Conservation (phyloP, 306 rosid species). For the Sechiopsis laciniata region DNA sequence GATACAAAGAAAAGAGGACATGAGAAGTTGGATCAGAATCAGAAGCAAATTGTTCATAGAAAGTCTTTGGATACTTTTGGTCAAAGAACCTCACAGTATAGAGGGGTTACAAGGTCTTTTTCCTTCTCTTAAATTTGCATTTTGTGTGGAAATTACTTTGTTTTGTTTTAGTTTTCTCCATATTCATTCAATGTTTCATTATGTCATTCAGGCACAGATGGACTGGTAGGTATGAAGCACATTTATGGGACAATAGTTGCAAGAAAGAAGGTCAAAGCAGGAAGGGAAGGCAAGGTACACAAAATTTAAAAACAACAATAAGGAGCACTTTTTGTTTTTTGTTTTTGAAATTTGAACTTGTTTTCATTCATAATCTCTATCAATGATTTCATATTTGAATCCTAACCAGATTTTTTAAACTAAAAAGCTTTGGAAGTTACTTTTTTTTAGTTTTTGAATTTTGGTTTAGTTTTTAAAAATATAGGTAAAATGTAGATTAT, state of each 20-base stretch:
- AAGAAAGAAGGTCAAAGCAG: conserved; percentile 95
- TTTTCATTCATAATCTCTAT: too few species aligned
- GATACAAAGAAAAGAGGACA: conserved; percentile 74
- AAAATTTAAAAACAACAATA: neutral
- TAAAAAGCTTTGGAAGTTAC: too few species aligned
- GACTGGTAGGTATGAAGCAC: conserved; percentile 97
- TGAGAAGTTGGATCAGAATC: conserved; percentile 42
- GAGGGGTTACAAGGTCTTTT: conserved; percentile 85
- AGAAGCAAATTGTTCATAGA: conserved; percentile 69
- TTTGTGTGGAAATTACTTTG: neutral
- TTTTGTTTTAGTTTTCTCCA: neutral
- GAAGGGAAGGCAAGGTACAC: conserved; percentile 91
- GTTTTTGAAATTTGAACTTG: neutral
- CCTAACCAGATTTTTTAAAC: too few species aligned
- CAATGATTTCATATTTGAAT: too few species aligned
- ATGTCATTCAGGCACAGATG: conserved; percentile 65
- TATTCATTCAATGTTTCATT: conserved; percentile 20
- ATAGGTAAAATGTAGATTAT: too few species aligned
- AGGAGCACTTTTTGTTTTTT: neutral
- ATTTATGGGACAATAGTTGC: conserved; percentile 91
- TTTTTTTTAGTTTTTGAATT: too few species aligned
- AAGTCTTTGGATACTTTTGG: conserved; percentile 89
- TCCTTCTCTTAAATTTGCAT: neutral
- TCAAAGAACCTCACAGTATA: conserved; percentile 82
- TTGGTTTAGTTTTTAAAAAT: too few species aligned